phyloP scores from a whole-genome alignment of 805 yeast genomes.

The Nakazawaea ernobii region DNA sequence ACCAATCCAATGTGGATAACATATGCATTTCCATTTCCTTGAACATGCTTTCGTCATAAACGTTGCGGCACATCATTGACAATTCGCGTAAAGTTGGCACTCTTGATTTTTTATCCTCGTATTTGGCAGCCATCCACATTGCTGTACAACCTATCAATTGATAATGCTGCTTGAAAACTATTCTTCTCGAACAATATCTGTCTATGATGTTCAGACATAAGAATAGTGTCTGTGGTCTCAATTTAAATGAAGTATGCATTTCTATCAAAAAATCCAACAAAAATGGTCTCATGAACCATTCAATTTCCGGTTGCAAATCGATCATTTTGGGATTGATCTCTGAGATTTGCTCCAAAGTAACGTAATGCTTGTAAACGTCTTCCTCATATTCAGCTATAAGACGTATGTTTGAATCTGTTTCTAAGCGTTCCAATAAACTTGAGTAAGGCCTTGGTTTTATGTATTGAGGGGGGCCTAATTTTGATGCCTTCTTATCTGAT shows the following conservation, averaged over 20 bases:
- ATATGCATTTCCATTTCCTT: constrained; percentile 42
- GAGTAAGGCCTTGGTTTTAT: constrained; percentile 27
- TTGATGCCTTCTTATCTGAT: not conserved
- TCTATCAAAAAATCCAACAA: constrained; percentile 79
- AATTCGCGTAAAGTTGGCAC: constrained; percentile 53
- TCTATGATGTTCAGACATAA: constrained; percentile 75
- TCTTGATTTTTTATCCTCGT: constrained; percentile 54
- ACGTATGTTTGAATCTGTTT: constrained; percentile 37
- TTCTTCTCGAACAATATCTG: constrained; percentile 83
- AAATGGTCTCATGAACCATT: constrained; percentile 64
- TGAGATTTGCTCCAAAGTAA: constrained; percentile 33
- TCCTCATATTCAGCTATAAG: constrained; percentile 36
- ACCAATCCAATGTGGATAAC: constrained; percentile 34
- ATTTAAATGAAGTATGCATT: constrained; percentile 50
- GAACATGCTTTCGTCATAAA: constrained; percentile 44
- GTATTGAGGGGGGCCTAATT: constrained; percentile 29
- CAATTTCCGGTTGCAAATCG: constrained; percentile 83
- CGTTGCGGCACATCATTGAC: constrained; percentile 50
- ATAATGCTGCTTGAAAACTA: constrained; percentile 79
- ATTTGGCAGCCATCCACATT: constrained; percentile 87
- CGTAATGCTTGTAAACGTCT: constrained; percentile 32
- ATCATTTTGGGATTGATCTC: constrained; percentile 49
- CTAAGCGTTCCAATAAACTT: constrained; percentile 40
- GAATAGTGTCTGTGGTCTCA: constrained; percentile 61
- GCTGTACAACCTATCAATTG: constrained; percentile 90